Conservation (phyloP, 2,329 filamentous ascomycete genomes). For the Colletotrichum nymphaeae region DNA sequence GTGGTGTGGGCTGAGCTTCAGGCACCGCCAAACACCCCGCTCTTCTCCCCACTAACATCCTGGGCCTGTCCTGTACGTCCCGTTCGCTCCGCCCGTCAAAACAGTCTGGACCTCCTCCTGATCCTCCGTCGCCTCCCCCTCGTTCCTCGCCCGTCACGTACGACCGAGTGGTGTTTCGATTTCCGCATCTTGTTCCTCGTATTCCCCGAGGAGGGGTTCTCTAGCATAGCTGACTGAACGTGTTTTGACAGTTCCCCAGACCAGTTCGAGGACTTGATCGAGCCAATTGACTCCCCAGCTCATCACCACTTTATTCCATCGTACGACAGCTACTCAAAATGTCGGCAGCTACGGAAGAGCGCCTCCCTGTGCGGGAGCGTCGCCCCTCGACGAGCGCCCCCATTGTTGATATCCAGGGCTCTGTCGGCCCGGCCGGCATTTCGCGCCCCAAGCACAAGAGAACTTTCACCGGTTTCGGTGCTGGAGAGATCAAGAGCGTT, state of each 20-base stretch:
- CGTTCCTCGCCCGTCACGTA: not conserved
- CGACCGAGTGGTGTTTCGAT: slow-evolving; percentile 17
- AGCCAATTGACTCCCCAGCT: slow-evolving; percentile 12
- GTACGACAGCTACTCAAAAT: slow-evolving; percentile 41
- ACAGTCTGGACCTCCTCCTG: slow-evolving; percentile 26
- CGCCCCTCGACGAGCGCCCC: slow-evolving; percentile 85
- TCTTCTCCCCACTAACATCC: slow-evolving; percentile 31
- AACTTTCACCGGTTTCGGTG: slow-evolving; percentile 93
- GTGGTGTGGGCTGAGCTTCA: slow-evolving; percentile 33
- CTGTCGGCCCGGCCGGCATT: slow-evolving; percentile 86
- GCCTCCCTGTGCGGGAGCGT: slow-evolving; percentile 74
- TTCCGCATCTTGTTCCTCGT: not conserved
- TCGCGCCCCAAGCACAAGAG: slow-evolving; percentile 94
- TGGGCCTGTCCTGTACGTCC: slow-evolving; percentile 27
- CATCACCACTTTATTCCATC: not conserved
- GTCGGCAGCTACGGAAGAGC: slow-evolving; percentile 42
- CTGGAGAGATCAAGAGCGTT: slow-evolving; percentile 91
- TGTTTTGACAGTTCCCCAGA: not conserved
- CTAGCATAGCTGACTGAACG: not conserved
- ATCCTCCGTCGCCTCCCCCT: not conserved
- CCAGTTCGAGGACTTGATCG: not conserved
- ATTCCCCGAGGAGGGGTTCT: not conserved
- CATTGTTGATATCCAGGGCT: slow-evolving; percentile 86
- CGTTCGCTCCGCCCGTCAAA: slow-evolving; percentile 20
- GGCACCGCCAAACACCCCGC: slow-evolving; percentile 29